Evolutionary conservation across 1,139 yeast genomes (phyloP), one percentile per base, ranked within the genome.

Genomic region (Yamadazyma atmosphaerica): DNA sequence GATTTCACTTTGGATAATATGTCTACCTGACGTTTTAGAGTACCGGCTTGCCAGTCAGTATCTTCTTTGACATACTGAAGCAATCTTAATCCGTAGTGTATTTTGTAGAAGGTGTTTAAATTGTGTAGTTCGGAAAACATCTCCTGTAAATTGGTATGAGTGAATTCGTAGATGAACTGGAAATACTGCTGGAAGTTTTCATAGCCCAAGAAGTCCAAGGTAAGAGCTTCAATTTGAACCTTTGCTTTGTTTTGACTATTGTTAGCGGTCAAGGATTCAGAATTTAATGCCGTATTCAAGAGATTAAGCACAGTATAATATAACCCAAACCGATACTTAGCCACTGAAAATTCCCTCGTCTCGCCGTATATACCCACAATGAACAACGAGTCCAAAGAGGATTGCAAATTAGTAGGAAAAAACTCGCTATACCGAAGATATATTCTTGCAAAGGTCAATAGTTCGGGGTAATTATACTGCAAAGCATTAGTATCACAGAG

Each of bases 401-500:
- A n/a, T n/a, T n/a, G n/a, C n/a, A n/a, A n/a, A n/a, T n/a, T n/a
- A n/a, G n/a, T n/a, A n/a, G n/a, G n/a, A n/a, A n/a, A n/a, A n/a
- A n/a, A n/a, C n/a, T n/a, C n/a, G n/a, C n/a, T n/a, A n/a, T n/a
- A n/a, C n/a, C n/a, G n/a, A n/a, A n/a, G n/a, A n/a, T n/a, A n/a
- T n/a, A n/a, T n/a, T n/a, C n/a, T 27, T 6, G 47, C 39, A 28
- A 51, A 51, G 14, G 43, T 34, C 14, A 32, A 18, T 14, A 54
- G 30, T 0, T 40, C 34, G 2, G 26, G 13, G 34, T 43, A 44
- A 18, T 44, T 43, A 21, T 42, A 23, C 33, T 38, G 39, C 13
- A 45, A 40, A 4, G 44, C 42, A 40, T 56, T 55, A 24, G 46
- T 47, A 42, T 56, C 61, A 31, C 52, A 45, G 5, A 55, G 32